Evolutionary conservation across 163 green algal species (phyloP).

Genomic region (Prototheca wickerhamii): DNA sequence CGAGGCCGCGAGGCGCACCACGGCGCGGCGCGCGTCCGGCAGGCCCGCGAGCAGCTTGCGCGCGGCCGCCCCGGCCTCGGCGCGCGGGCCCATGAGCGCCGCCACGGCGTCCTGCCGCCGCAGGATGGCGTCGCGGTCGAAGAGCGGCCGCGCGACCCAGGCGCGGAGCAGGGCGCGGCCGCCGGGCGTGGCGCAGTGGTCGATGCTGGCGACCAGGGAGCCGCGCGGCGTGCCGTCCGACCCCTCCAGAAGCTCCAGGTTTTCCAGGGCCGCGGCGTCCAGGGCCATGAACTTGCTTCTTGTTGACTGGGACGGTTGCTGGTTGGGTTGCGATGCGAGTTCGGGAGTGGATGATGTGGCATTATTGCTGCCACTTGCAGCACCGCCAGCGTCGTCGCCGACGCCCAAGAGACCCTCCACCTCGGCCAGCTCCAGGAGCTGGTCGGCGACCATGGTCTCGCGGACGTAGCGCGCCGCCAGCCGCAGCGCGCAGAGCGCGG

Average conservation of each 20-base stretch:
- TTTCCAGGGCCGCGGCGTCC: slow-evolving; percentile 86
- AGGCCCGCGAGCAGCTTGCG: slow-evolving; percentile 37
- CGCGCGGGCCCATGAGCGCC: slow-evolving; percentile 41
- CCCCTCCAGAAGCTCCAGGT: slow-evolving; percentile 89
- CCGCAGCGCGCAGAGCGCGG: slow-evolving; percentile 47
- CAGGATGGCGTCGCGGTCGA: slow-evolving; percentile 50
- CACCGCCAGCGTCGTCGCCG: slow-evolving; percentile 13
- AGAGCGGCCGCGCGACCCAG: slow-evolving; percentile 86
- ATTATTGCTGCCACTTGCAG: not conserved
- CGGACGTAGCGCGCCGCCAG: slow-evolving; percentile 48
- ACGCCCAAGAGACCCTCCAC: slow-evolving; percentile 52
- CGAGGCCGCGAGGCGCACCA: slow-evolving; percentile 63
- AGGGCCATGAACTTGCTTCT: slow-evolving; percentile 35
- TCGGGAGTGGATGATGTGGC: not conserved
- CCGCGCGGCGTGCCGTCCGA: slow-evolving; percentile 60
- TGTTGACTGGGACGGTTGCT: not conserved
- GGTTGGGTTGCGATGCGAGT: not conserved
- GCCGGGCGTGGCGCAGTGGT: slow-evolving; percentile 78
- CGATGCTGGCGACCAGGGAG: slow-evolving; percentile 72
- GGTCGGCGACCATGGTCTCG: slow-evolving; percentile 60
- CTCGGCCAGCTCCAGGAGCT: slow-evolving; percentile 46
- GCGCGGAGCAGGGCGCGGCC: slow-evolving; percentile 73
- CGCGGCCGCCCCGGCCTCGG: slow-evolving; percentile 40
- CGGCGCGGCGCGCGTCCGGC: slow-evolving; percentile 75
- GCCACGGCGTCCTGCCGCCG: slow-evolving; percentile 73